These are phyloP conservation scores for Primulina tabacum DNA, from an alignment of 257 asterid species.

Conservation along the genomic window DNA sequence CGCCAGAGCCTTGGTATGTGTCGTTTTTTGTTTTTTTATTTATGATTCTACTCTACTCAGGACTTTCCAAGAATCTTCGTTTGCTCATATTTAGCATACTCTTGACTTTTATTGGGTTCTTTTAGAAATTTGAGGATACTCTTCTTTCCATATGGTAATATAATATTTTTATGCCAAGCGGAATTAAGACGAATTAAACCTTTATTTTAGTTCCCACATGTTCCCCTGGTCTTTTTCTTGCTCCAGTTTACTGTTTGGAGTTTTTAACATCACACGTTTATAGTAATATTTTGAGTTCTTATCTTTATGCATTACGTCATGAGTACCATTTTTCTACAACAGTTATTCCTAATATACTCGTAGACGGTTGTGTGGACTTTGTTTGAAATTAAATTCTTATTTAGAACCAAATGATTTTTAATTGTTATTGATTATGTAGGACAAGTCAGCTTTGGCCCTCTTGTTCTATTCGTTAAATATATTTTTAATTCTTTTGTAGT, in stretches of 20 bases:
- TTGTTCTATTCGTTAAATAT: neutral
- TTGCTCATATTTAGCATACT: neutral
- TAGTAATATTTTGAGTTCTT: no score
- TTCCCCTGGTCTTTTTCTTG: neutral
- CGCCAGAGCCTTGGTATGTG: slow-evolving; percentile 82
- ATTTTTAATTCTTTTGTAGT: neutral
- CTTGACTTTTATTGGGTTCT: slow-evolving; percentile 3
- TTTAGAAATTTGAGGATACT: slow-evolving; percentile 7
- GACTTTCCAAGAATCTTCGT: slow-evolving; percentile 14
- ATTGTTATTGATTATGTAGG: neutral
- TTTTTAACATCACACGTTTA: neutral
- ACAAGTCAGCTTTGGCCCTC: neutral
- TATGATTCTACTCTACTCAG: slow-evolving; percentile 17
- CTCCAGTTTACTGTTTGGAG: neutral
- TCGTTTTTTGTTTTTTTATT: slow-evolving; percentile 21
- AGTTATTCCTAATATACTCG: neutral
- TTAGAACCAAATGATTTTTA: neutral
- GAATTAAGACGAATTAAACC: slow-evolving; percentile 1
- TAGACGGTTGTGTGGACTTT: neutral
- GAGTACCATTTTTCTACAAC: neutral
- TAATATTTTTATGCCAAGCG: neutral
- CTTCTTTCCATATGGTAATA: neutral
- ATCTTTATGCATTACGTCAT: neutral
- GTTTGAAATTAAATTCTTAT: neutral
- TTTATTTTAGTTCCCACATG: neutral